Percentiles rank a stretch among this genome's conserved stretches.
Conservation (phyloP, 78 protist genomes). For the slime mould (Dictyostelium discoideum) region DNA sequence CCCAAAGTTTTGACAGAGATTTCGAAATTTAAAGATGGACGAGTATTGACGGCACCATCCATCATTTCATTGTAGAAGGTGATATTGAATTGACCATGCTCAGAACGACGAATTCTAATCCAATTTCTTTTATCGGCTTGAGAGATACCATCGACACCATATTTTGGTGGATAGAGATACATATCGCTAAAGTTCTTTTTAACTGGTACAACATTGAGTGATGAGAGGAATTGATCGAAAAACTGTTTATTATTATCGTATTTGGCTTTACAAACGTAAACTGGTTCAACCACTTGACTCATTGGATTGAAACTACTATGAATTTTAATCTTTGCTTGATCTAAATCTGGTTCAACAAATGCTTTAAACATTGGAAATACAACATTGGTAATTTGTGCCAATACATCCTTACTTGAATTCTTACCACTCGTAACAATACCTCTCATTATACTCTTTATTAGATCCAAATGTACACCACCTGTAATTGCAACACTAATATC, state of each 20-base stretch:
- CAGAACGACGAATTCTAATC: constrained; percentile 79
- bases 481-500: constrained; percentile 78
- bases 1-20: constrained; percentile 83
- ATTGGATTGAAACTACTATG: constrained; percentile 73
- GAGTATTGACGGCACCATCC: constrained; percentile 72
- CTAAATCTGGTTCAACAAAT: constrained; percentile 82
- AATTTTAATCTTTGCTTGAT: constrained; percentile 77
- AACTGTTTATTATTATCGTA: constrained; percentile 48
- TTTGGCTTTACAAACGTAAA: constrained; percentile 72
- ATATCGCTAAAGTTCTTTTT: constrained; percentile 80
- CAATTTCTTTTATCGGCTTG: constrained; percentile 80
- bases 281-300: constrained; percentile 79
- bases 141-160: constrained; percentile 33
- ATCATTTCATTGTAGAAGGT: constrained; percentile 64
- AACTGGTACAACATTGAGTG: constrained; percentile 61
- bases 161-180: constrained; percentile 84
- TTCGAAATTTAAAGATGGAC: constrained; percentile 70
- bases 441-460: constrained; percentile 83
- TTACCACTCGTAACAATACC: constrained; percentile 58
- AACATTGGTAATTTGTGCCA: constrained; percentile 83
- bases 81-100: constrained; percentile 63
- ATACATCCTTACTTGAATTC: constrained; percentile 69
- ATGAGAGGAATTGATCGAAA: constrained; percentile 63
- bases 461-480: constrained; percentile 87
- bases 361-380: constrained; percentile 89